Evolutionary conservation across 257 asterid genomes (phyloP).

Genomic region (Linderniella brevidens): DNA sequence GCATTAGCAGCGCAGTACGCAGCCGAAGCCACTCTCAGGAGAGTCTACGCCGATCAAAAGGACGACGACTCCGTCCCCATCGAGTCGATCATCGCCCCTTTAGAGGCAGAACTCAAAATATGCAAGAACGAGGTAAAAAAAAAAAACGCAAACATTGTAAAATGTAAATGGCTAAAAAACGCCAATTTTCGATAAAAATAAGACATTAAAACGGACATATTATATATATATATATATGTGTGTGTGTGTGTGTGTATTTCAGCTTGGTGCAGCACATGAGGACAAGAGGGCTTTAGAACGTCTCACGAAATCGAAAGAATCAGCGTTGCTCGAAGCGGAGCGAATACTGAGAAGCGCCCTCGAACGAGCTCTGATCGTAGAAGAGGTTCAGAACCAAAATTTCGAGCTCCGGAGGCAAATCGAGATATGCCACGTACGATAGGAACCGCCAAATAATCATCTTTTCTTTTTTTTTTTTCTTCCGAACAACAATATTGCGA

Average conservation of each 20-base stretch:
- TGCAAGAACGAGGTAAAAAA: no score
- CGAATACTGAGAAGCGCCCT: slow-evolving; percentile 82
- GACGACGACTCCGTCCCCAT: slow-evolving; percentile 98
- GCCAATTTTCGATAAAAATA: slow-evolving; percentile 12
- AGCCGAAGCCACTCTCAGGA: slow-evolving; percentile 94
- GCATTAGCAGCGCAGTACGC: slow-evolving; percentile 98
- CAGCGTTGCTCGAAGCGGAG: slow-evolving; percentile 91
- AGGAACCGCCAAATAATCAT: slow-evolving; percentile 2
- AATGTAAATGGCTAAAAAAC: slow-evolving; percentile 95
- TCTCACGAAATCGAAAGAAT: slow-evolving; percentile 93
- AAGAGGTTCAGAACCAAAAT: slow-evolving; percentile 91
- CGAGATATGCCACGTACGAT: slow-evolving; percentile 78
- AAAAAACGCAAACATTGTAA: no score
- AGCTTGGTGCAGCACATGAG: slow-evolving; percentile 90
- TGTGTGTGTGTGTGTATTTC: no score
- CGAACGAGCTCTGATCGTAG: slow-evolving; percentile 96
- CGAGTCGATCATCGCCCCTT: slow-evolving; percentile 90
- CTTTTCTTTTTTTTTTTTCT: slow-evolving; percentile 6
- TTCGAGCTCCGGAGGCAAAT: slow-evolving; percentile 95
- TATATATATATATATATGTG: slow-evolving; percentile 11
- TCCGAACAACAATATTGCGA: slow-evolving; percentile 5
- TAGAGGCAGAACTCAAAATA: slow-evolving; percentile 81
- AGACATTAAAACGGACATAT: no score
- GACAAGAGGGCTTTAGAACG: slow-evolving; percentile 93
- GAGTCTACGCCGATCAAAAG: slow-evolving; percentile 93